phyloP scores from a whole-genome alignment of 495 filamentous ascomycete species.

The Ramalina peruviana region DNA sequence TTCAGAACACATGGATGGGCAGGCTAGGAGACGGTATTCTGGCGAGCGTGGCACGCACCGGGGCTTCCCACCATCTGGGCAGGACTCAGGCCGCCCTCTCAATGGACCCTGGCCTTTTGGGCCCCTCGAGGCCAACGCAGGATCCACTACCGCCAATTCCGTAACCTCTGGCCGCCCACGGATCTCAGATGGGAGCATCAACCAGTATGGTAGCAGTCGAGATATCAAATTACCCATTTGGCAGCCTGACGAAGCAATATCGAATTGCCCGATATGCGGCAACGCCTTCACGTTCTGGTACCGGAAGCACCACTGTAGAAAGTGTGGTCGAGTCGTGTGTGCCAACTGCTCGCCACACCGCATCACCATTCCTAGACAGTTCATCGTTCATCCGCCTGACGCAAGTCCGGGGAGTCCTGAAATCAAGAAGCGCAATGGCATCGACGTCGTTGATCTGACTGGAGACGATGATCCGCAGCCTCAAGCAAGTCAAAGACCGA shows the following conservation, averaged over 20 bases:
- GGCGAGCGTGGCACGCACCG: neutral
- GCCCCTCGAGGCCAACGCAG: too few species aligned
- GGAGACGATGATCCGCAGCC: slow-evolving; percentile 20
- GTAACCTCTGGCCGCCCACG: too few species aligned
- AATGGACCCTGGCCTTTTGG: neutral
- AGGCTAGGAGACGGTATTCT: slow-evolving; percentile 7
- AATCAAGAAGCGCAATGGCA: neutral
- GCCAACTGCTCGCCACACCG: slow-evolving; percentile 82
- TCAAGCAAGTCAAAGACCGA: slow-evolving; percentile 10
- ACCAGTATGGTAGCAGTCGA: slow-evolving; percentile 5
- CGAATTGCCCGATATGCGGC: slow-evolving; percentile 67
- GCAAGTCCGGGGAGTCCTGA: slow-evolving; percentile 11
- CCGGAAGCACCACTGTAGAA: slow-evolving; percentile 89
- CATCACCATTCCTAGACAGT: slow-evolving; percentile 87
- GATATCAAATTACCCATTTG: slow-evolving; percentile 48
- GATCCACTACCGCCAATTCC: too few species aligned
- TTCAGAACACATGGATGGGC: slow-evolving; percentile 7
- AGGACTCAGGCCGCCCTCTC: too few species aligned
- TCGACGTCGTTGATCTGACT: slow-evolving; percentile 28
- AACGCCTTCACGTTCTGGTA: slow-evolving; percentile 72
- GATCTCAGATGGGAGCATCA: neutral
- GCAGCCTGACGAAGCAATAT: slow-evolving; percentile 74
- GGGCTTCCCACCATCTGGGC: too few species aligned
- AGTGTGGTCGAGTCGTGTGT: slow-evolving; percentile 93
- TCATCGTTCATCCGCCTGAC: slow-evolving; percentile 72